Evolutionary conservation across 257 asterid species (phyloP), one percentile per base, ranked within the genome.

Genomic region (Schizonepeta tenuifolia): DNA sequence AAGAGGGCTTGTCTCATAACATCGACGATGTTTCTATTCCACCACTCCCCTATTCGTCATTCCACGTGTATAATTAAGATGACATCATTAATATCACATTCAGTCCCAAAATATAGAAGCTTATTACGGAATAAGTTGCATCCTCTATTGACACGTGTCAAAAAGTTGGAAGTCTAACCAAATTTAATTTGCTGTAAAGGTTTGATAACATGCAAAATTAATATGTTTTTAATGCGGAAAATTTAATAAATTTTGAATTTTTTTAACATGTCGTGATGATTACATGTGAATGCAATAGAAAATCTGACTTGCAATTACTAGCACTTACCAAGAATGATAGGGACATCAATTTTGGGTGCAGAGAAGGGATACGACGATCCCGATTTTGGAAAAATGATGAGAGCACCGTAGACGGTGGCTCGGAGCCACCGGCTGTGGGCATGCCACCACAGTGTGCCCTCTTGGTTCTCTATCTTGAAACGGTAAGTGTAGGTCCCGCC

Each of bases 391-490:
- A 77, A 77, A 58, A 89, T 81, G 24, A 89, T 33, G n/a, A 89
- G 77, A 0, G 96, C 93, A 7, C 96, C 96, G 38, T 89, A 84
- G 70, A 89, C 93, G 3, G 96, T 89, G 20, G 93, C 93, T 70
- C 96, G 71, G 24, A 89, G 83, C 89, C 89, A 87, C 69, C 80
- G 72, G 73, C 93, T 89, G 17, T 89, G 96, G 47, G 96, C 96
- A 51, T 89, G 96, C 96, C 96, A 87, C 96, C 96, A 89, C 69
- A 89, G 64, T 18, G 96, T 87, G 18, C 96, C 96, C 55, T 85
- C 96, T 38, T 89, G 96, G 14, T 89, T 57, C 65, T 85, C 88
- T 0, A 89, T 81, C 9, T 78, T 79, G 86, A 74, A 89, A 17
- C 90, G 84, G 71, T 87, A 89, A 0, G 91, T 87, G 70, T 89